A percentile compares a stretch with the other conserved stretches of the same genome.
phyloP scores from a whole-genome alignment of 169 alveolate species.

The Toxoplasma gondii region DNA sequence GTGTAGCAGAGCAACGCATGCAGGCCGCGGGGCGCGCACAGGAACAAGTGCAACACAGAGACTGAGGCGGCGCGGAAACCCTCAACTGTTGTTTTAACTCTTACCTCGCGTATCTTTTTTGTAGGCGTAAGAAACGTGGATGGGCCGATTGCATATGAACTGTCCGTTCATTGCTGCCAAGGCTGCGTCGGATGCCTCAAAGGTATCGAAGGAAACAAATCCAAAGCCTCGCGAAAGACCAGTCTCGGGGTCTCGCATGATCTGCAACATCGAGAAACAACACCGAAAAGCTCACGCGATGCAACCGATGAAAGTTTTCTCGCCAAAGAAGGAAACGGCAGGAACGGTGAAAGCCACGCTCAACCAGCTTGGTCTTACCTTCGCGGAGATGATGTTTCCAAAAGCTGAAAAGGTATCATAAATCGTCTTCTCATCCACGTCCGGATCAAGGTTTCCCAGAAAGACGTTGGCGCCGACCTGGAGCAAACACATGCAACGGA shows the following conservation, averaged over 20 bases:
- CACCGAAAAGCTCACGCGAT: not conserved
- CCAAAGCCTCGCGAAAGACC: conserved; percentile 95
- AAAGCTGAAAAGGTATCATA: conserved; percentile 96
- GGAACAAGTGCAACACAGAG: not conserved
- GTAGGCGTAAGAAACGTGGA: conserved; percentile 97
- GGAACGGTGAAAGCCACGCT: not conserved
- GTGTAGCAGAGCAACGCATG: no score
- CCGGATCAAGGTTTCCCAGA: conserved; percentile 97
- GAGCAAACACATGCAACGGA: not conserved
- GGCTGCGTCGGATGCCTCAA: conserved; percentile 99
- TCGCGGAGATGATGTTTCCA: conserved; percentile 91
- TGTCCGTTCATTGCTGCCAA: conserved; percentile 96
- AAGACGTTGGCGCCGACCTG: conserved; percentile 97
- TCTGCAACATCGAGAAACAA: conserved; percentile 65
- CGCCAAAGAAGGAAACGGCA: not conserved
- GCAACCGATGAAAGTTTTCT: not conserved
- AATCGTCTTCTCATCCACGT: conserved; percentile 96
- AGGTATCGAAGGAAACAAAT: conserved; percentile 96
- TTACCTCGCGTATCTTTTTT: conserved; percentile 94
- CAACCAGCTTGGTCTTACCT: conserved; percentile 41
- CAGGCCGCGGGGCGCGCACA: no score
- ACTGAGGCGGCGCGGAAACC: not conserved
- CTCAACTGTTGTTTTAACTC: not conserved
- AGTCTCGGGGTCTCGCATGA: conserved; percentile 95
- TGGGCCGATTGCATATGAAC: conserved; percentile 95